A percentile compares a stretch with the other conserved stretches of the same genome.
phyloP scores from a whole-genome alignment of 306 rosid species.

The Delonix regia region DNA sequence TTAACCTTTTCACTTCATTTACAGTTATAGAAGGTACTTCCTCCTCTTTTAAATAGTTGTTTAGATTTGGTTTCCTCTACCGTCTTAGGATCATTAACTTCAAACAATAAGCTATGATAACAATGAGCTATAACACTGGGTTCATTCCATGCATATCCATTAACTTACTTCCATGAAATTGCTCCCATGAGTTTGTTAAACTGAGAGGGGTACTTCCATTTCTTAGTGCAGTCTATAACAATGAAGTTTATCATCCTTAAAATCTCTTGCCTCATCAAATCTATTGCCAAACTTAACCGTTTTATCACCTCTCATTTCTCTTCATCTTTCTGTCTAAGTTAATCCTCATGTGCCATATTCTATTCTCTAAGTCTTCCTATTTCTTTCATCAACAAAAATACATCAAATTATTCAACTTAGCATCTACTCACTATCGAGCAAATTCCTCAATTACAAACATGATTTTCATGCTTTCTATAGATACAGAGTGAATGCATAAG shows the following conservation, averaged over 20 bases:
- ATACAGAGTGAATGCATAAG: neutral
- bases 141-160: constrained; percentile 40
- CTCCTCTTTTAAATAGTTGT: constrained; percentile 32
- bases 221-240: constrained; percentile 44
- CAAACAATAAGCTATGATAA: no score
- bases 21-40: constrained; percentile 28
- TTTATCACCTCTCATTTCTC: constrained; percentile 80
- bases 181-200: constrained; percentile 51
- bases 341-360: constrained; percentile 49
- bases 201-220: constrained; percentile 56
- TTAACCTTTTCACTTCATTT: constrained; percentile 50
- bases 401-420: neutral
- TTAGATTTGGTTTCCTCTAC: constrained; percentile 45
- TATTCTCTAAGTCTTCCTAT: constrained; percentile 55
- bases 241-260: constrained; percentile 56
- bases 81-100: constrained; percentile 78
- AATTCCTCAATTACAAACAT: neutral
- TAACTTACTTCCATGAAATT: constrained; percentile 51
- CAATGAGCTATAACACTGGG: constrained; percentile 60
- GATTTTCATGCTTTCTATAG: neutral
- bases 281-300: constrained; percentile 72
- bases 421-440: neutral
- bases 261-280: constrained; percentile 73
- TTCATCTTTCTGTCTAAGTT: constrained; percentile 69
- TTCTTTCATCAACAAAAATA: constrained; percentile 48